phyloP scores from a whole-genome alignment of 495 filamentous ascomycete genomes.

The Penicillium chermesinum region DNA sequence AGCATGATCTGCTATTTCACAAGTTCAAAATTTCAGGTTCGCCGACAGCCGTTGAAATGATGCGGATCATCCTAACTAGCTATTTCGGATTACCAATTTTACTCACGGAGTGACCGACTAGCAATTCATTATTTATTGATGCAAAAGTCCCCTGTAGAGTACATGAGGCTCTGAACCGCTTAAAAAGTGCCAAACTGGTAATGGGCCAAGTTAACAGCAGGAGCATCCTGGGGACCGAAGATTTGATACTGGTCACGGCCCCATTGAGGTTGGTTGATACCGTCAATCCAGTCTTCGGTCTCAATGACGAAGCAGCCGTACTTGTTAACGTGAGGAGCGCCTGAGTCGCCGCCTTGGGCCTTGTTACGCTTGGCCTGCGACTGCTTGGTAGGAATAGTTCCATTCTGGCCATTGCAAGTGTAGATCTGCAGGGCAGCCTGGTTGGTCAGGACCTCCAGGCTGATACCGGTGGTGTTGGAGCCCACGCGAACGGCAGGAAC shows the following conservation, averaged over 20 bases:
- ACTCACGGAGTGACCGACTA: no score
- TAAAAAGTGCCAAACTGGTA: slow-evolving; percentile 53
- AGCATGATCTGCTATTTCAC: no score
- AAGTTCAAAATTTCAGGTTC: no score
- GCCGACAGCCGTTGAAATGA: slow-evolving; percentile 1
- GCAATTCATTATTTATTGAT: slow-evolving; percentile 1
- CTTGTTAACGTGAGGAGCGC: slow-evolving; percentile 44
- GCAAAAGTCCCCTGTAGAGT: background rate
- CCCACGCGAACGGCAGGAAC: slow-evolving; percentile 57
- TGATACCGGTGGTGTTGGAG: slow-evolving; percentile 60
- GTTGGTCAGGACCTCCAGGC: slow-evolving; percentile 66
- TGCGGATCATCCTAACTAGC: background rate
- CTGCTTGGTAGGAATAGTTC: slow-evolving; percentile 49
- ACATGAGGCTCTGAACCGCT: background rate
- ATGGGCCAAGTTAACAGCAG: slow-evolving; percentile 60
- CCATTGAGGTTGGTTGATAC: slow-evolving; percentile 77
- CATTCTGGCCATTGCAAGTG: slow-evolving; percentile 67
- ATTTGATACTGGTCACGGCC: slow-evolving; percentile 55
- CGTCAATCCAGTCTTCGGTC: slow-evolving; percentile 67
- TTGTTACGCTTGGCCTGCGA: slow-evolving; percentile 49
- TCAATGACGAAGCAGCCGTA: slow-evolving; percentile 70
- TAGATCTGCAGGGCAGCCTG: slow-evolving; percentile 78
- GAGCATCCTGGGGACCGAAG: slow-evolving; percentile 56
- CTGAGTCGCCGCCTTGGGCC: slow-evolving; percentile 30
- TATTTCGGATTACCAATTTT: no score